Conservation (phyloP, 1,284 basidiomycete species). For the Ceratobasidium sp. region DNA sequence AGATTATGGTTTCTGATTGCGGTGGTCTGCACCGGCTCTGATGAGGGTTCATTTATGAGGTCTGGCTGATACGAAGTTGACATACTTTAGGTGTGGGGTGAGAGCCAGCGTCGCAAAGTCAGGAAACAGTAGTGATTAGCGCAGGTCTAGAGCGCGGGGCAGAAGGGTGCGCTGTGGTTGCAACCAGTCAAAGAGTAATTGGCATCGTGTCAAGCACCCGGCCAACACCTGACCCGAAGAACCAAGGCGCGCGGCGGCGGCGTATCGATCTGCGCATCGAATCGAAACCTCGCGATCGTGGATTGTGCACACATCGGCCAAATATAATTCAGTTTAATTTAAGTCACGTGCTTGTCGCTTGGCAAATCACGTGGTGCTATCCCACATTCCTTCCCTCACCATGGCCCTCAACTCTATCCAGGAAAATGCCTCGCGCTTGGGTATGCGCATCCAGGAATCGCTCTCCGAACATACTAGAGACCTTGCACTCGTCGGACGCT, state of each 20-base stretch:
- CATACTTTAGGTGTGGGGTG: too few species aligned
- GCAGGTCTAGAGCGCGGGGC: too few species aligned
- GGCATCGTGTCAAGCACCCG: neutral
- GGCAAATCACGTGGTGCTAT: neutral
- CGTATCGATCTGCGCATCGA: slow-evolving; percentile 16
- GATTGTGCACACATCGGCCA: neutral
- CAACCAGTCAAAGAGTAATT: neutral
- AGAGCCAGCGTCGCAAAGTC: too few species aligned
- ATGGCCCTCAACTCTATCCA: slow-evolving; percentile 44
- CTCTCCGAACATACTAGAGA: slow-evolving; percentile 80
- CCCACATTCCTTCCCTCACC: neutral
- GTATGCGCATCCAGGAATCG: slow-evolving; percentile 78
- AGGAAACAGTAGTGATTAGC: too few species aligned
- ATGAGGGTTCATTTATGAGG: too few species aligned
- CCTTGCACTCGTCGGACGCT: slow-evolving; percentile 59
- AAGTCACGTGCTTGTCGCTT: neutral
- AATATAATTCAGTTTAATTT: neutral
- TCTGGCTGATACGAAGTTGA: too few species aligned
- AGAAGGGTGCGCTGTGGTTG: neutral
- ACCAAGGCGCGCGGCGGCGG: neutral
- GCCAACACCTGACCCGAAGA: neutral
- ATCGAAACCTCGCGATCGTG: slow-evolving; percentile 8
- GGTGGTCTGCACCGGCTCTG: too few species aligned
- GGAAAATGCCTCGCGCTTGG: slow-evolving; percentile 74
- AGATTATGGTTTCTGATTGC: too few species aligned